Percentiles rank a stretch among this genome's conserved stretches.
Conservation (phyloP, 2,329 filamentous ascomycete species). For the Apiospora malaysiana region DNA sequence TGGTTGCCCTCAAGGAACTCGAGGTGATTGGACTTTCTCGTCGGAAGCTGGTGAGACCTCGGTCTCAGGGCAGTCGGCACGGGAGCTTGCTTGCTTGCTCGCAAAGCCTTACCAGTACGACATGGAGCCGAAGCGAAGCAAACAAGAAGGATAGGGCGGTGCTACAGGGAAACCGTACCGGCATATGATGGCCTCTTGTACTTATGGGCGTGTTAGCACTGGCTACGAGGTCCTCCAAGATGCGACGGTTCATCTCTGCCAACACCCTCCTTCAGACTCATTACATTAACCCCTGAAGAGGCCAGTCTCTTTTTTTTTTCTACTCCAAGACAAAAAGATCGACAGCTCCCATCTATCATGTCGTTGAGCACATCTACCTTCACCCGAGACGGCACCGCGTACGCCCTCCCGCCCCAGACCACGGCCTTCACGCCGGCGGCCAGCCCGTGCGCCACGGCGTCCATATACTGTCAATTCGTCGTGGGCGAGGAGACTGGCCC, state of each 20-base stretch:
- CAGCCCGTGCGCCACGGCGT: neutral
- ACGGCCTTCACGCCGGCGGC: constrained; percentile 1
- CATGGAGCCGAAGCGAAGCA: neutral
- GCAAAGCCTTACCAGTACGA: constrained; percentile 15
- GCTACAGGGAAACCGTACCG: too few relatives aligned
- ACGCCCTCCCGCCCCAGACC: constrained; percentile 20
- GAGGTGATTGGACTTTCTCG: neutral
- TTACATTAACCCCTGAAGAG: neutral
- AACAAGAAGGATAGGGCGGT: neutral
- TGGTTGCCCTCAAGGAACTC: neutral
- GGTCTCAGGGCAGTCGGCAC: neutral
- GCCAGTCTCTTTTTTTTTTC: too few relatives aligned
- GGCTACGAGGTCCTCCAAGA: neutral
- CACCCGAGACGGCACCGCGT: constrained; percentile 4
- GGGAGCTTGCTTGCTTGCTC: neutral
- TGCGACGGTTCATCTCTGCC: neutral
- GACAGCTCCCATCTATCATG: neutral
- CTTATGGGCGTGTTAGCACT: neutral
- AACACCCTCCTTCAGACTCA: neutral
- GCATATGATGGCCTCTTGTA: neutral
- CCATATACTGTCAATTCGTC: constrained; percentile 8
- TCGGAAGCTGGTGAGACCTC: neutral
- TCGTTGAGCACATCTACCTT: neutral
- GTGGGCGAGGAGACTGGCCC: neutral
- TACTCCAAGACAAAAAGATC: too few relatives aligned